Conservation (phyloP, 75 land plant species). For the Pinus taeda region DNA sequence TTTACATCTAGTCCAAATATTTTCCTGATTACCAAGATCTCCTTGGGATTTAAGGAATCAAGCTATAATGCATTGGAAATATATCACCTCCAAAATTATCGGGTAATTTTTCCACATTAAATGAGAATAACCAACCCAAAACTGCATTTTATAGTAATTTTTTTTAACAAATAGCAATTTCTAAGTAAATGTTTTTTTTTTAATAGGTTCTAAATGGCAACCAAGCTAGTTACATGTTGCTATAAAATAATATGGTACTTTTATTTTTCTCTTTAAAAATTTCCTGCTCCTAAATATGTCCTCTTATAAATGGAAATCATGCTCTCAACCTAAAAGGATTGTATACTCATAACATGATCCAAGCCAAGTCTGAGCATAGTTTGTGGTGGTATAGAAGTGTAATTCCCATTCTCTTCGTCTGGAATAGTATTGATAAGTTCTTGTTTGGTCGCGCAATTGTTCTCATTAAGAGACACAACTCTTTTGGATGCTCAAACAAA, state of each 20-base stretch:
- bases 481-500: conserved; percentile 59
- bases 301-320: too few species aligned
- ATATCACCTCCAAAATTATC: neutral
- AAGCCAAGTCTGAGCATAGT: conserved; percentile 80
- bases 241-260: neutral
- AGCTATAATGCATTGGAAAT: conserved; percentile 41
- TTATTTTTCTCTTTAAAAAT: neutral
- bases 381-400: conserved; percentile 22
- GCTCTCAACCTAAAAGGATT: neutral
- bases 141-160: neutral
- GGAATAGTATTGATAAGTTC: conserved; percentile 45
- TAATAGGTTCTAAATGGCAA: too few species aligned
- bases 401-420: conserved; percentile 1
- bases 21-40: conserved; percentile 87
- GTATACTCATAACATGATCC: conserved; percentile 83
- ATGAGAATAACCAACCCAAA: neutral
- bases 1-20: conserved; percentile 92
- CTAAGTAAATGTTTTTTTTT: too few species aligned
- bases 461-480: conserved; percentile 56
- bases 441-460: conserved; percentile 50
- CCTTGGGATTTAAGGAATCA: conserved; percentile 94
- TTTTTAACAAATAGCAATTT: too few species aligned
- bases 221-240: neutral
- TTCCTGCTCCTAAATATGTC: neutral
- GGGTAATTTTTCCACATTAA: neutral